These are phyloP conservation scores for Pharnaceum exiguum DNA, from an alignment of 148 eudicot genomes.

Conservation along the genomic window DNA sequence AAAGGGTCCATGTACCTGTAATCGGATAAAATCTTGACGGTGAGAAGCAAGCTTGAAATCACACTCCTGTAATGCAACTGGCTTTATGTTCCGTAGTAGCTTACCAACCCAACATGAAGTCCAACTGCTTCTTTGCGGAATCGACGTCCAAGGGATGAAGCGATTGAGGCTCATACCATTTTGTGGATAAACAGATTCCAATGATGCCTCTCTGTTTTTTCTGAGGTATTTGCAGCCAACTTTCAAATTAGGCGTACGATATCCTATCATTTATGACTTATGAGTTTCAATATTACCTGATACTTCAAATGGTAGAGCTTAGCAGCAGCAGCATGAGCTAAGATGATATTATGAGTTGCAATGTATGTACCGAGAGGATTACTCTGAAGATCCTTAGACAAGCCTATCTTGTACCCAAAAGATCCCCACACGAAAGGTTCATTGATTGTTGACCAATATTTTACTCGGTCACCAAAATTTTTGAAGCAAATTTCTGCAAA, in stretches of 20 bases:
- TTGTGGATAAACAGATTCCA: constrained; percentile 3
- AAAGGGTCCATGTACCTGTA: constrained; percentile 13
- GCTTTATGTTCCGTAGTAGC: neutral
- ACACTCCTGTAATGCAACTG: neutral
- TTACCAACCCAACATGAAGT: constrained; percentile 19
- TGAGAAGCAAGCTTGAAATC: neutral
- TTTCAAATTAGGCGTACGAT: neutral
- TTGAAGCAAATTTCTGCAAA: constrained; percentile 30
- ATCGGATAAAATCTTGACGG: neutral
- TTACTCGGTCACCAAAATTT: constrained; percentile 33
- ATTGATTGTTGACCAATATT: constrained; percentile 29
- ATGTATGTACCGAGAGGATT: constrained; percentile 17
- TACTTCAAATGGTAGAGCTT: constrained; percentile 22
- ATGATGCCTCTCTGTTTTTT: constrained; percentile 8
- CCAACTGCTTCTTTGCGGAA: neutral
- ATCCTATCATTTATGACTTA: neutral
- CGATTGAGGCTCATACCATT: constrained; percentile 8
- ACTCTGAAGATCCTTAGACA: neutral
- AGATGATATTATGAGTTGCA: constrained; percentile 23
- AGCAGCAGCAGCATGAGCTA: constrained; percentile 23
- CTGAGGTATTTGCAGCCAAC: neutral
- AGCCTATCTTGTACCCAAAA: constrained; percentile 16
- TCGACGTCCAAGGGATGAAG: neutral
- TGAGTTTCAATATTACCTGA: constrained; percentile 5
- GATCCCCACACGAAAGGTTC: constrained; percentile 17